These are phyloP conservation scores for Parietichytrium sp. DNA, from an alignment of 108 stramenopile genomes.

Conservation along the genomic window DNA sequence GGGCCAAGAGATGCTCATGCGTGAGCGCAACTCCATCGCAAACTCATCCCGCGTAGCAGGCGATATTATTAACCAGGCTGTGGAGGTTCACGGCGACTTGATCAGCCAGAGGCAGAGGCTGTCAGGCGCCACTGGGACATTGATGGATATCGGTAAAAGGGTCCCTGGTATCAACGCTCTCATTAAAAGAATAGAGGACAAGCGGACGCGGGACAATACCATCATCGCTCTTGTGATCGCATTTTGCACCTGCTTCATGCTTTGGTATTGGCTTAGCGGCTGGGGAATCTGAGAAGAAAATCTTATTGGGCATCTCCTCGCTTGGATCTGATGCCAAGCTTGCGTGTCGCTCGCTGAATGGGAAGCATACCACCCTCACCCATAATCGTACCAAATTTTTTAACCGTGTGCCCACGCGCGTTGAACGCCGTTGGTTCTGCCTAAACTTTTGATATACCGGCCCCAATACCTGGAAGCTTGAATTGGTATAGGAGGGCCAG, in stretches of 20 bases:
- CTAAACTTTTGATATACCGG: too few relatives aligned
- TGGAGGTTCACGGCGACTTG: not conserved
- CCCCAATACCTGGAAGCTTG: too few relatives aligned
- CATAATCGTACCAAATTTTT: too few relatives aligned
- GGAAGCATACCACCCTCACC: too few relatives aligned
- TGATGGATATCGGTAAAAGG: not conserved
- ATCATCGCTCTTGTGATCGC: constrained; percentile 19
- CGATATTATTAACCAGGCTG: constrained; percentile 9
- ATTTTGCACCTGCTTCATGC: constrained; percentile 8
- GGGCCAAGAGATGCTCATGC: constrained; percentile 10
- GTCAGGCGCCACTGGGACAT: not conserved
- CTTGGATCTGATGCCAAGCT: too few relatives aligned
- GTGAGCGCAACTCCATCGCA: not conserved
- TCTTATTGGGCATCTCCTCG: too few relatives aligned
- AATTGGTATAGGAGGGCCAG: too few relatives aligned
- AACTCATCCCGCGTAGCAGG: not conserved
- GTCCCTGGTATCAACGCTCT: constrained; percentile 6
- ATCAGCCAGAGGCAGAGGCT: constrained; percentile 12
- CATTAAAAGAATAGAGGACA: constrained; percentile 19
- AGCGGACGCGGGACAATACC: constrained; percentile 25
- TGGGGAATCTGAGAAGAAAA: constrained; percentile 24
- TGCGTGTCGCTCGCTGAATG: too few relatives aligned
- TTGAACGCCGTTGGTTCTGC: too few relatives aligned
- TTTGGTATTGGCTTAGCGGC: constrained; percentile 12
- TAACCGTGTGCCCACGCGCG: too few relatives aligned